phyloP scores from a whole-genome alignment of 345 rosid genomes.

The Hirschfeldia incana region DNA sequence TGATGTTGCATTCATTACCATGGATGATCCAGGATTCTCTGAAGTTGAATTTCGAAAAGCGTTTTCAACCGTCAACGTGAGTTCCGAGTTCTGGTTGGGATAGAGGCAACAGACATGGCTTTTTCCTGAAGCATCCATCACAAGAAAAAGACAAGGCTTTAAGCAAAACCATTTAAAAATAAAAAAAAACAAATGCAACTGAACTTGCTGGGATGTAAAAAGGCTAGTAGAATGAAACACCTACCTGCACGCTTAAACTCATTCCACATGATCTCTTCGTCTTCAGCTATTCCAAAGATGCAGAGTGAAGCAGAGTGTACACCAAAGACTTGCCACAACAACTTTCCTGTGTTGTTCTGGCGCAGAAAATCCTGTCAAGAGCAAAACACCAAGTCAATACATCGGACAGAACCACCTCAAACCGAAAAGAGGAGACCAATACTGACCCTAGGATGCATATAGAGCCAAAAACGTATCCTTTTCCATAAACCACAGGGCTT shows the following conservation, averaged over 20 bases:
- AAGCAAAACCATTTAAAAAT: neutral
- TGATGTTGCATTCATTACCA: conserved; percentile 41
- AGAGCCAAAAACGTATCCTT: conserved; percentile 81
- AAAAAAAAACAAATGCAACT: conserved; percentile 2
- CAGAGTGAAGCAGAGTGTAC: conserved; percentile 79
- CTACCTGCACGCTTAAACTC: conserved; percentile 84
- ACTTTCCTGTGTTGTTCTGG: conserved; percentile 95
- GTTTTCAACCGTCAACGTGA: conserved; percentile 55
- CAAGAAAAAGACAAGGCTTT: conserved; percentile 10
- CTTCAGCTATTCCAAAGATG: conserved; percentile 83
- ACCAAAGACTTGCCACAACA: conserved; percentile 91
- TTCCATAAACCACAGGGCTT: conserved; percentile 62
- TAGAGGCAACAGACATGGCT: conserved; percentile 82
- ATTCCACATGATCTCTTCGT: conserved; percentile 91
- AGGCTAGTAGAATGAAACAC: conserved; percentile 36
- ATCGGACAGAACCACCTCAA: neutral
- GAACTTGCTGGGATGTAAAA: neutral
- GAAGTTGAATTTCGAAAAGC: conserved; percentile 45
- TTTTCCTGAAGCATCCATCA: conserved; percentile 57
- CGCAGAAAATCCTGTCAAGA: conserved; percentile 76
- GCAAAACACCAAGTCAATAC: conserved; percentile 11
- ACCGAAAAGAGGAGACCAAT: neutral
- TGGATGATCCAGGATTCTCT: conserved; percentile 30
- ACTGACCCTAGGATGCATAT: conserved; percentile 97
- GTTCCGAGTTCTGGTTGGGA: conserved; percentile 69